Conservation (phyloP, 192 early-diverging fungal species). For the Diversispora eburnea region DNA sequence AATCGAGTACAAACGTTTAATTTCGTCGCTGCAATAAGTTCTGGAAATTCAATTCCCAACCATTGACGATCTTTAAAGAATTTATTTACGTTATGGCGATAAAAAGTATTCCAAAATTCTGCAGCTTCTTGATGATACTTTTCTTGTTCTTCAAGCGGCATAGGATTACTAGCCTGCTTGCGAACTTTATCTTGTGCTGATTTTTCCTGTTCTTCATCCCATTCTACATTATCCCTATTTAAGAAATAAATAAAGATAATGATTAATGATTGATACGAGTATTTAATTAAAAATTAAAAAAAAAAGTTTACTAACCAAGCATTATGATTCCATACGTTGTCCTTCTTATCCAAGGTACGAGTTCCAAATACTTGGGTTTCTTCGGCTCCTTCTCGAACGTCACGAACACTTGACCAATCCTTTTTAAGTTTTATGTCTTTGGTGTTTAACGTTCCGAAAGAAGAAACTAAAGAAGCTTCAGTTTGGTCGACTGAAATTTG, state of each 20-base stretch:
- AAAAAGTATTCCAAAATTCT: constrained; percentile 76
- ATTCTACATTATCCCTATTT: constrained; percentile 89
- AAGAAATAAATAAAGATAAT: not conserved
- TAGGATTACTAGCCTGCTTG: constrained; percentile 66
- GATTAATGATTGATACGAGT: too few relatives aligned
- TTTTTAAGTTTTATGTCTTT: constrained; percentile 4
- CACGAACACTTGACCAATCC: constrained; percentile 13
- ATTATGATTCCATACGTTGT: constrained; percentile 83
- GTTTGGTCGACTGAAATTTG: too few relatives aligned
- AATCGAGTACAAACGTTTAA: constrained; percentile 38
- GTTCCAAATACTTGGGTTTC: constrained; percentile 60
- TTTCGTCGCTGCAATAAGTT: constrained; percentile 60
- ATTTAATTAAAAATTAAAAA: not conserved
- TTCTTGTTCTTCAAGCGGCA: constrained; percentile 57
- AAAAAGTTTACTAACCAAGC: constrained; percentile 68
- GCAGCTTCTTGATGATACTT: constrained; percentile 48
- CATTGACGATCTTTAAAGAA: constrained; percentile 99
- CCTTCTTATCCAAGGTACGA: constrained; percentile 66
- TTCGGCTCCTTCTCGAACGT: not conserved
- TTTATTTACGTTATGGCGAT: constrained; percentile 76
- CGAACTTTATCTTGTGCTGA: constrained; percentile 73
- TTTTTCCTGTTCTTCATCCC: constrained; percentile 77
- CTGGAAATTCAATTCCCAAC: constrained; percentile 91
- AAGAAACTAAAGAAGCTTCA: not conserved
- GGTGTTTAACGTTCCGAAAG: not conserved